A percentile compares a stretch with the other conserved stretches of the same genome.
phyloP scores from a whole-genome alignment of 2,329 filamentous ascomycete genomes.

The Myriosclerotinia scirpicola region DNA sequence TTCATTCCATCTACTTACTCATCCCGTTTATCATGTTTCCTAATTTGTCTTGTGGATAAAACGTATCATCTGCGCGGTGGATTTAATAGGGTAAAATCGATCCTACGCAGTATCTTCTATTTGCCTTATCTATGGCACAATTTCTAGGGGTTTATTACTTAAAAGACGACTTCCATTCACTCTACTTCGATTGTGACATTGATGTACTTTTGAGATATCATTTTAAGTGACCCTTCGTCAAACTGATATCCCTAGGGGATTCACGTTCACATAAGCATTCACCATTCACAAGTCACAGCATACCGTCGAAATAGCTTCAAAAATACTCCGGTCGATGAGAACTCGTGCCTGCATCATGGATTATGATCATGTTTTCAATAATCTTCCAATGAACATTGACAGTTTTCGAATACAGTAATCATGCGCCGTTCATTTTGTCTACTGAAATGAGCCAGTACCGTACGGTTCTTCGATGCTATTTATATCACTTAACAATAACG shows the following conservation, averaged over 20 bases:
- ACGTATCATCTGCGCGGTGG: neutral
- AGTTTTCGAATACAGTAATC: neutral
- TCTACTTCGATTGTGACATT: neutral
- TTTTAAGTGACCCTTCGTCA: neutral
- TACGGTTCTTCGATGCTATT: neutral
- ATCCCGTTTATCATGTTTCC: constrained; percentile 10
- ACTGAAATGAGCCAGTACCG: neutral
- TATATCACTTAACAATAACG: neutral
- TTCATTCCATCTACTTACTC: neutral
- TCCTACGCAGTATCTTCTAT: neutral
- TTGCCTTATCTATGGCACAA: constrained; percentile 22
- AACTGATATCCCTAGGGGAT: neutral
- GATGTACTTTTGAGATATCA: neutral
- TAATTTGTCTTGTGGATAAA: constrained; percentile 6
- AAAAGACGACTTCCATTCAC: neutral
- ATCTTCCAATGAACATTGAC: neutral
- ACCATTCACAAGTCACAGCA: neutral
- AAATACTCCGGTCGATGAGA: neutral
- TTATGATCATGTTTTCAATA: neutral
- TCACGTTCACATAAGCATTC: neutral
- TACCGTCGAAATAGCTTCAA: neutral
- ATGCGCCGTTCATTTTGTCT: neutral
- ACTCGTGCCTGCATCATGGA: constrained; percentile 1
- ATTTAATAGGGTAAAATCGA: constrained; percentile 18
- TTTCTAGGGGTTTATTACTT: neutral